Evolutionary conservation across 2,329 filamentous ascomycete species (phyloP).

Genomic region (Paraphoma sp.): DNA sequence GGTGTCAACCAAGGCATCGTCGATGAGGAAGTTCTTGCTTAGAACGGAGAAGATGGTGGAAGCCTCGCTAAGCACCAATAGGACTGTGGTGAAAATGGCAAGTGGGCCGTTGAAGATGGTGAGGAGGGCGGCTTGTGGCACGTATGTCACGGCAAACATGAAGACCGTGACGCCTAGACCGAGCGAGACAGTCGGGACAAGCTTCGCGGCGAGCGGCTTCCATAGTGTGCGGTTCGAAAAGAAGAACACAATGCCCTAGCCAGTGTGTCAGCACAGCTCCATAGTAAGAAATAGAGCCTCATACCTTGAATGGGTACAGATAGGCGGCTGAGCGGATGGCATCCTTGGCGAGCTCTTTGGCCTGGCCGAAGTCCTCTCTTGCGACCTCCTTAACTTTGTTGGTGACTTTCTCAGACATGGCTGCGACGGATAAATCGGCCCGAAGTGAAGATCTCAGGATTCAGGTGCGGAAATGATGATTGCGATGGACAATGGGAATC

Average conservation of each 20-base stretch:
- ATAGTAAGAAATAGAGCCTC: slow-evolving; percentile 1
- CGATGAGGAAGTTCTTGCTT: slow-evolving; percentile 76
- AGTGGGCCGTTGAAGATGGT: slow-evolving; percentile 85
- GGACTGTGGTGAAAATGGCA: slow-evolving; percentile 73
- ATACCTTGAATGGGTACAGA: slow-evolving; percentile 80
- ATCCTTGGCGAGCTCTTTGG: slow-evolving; percentile 68
- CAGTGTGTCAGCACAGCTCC: slow-evolving; percentile 5
- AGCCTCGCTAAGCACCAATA: slow-evolving; percentile 65
- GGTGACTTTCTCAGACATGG: slow-evolving; percentile 39
- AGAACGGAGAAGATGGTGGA: slow-evolving; percentile 60
- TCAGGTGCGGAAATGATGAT: slow-evolving; percentile 9
- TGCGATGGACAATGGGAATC: slow-evolving; percentile 10
- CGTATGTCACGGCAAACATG: slow-evolving; percentile 90
- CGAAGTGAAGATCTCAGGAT: slow-evolving; percentile 3
- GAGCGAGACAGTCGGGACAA: slow-evolving; percentile 69
- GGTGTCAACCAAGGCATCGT: slow-evolving; percentile 83
- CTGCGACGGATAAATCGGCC: slow-evolving; percentile 11
- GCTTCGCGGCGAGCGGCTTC: slow-evolving; percentile 64
- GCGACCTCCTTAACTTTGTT: slow-evolving; percentile 64
- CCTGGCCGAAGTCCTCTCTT: slow-evolving; percentile 73
- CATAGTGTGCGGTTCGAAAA: slow-evolving; percentile 64
- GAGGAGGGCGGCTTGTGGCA: slow-evolving; percentile 82
- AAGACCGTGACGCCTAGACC: slow-evolving; percentile 73
- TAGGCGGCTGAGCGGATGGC: slow-evolving; percentile 80
- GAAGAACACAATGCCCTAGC: slow-evolving; percentile 67